These are phyloP conservation scores for Fusarium sp. DNA, from an alignment of 2,329 filamentous ascomycete species.

Conservation along the genomic window DNA sequence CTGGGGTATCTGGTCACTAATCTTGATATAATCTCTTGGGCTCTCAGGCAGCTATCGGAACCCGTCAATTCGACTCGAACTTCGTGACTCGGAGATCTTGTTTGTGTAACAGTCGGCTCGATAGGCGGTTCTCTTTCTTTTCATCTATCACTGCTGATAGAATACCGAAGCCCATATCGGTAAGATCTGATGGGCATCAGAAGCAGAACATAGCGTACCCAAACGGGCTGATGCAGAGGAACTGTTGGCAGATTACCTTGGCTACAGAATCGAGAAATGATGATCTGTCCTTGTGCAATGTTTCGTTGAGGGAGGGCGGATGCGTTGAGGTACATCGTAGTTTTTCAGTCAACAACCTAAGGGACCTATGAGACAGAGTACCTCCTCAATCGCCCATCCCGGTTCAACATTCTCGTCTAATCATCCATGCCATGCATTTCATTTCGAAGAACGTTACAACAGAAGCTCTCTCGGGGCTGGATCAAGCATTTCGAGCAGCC, in stretches of 20 bases:
- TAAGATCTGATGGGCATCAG: constrained; percentile 12
- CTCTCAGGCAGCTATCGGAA: not conserved
- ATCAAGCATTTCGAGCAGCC: not conserved
- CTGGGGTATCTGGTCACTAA: not conserved
- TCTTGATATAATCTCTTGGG: constrained; percentile 3
- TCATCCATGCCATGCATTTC: not conserved
- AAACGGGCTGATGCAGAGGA: not conserved
- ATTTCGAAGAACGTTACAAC: not conserved
- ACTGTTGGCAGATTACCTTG: not conserved
- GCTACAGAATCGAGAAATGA: not conserved
- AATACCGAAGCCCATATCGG: not conserved
- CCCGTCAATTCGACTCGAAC: constrained; percentile 10
- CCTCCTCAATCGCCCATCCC: not conserved
- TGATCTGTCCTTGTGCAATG: not conserved
- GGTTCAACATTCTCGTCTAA: not conserved
- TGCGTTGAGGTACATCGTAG: constrained; percentile 14
- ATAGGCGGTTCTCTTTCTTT: not conserved
- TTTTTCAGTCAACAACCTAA: not conserved
- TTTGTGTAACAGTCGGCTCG: not conserved
- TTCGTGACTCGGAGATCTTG: constrained; percentile 2
- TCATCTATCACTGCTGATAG: not conserved
- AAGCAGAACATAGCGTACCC: not conserved
- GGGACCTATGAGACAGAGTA: not conserved
- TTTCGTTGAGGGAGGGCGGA: constrained; percentile 25
- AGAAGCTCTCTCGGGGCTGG: not conserved